Percentiles rank a stretch among this genome's conserved stretches.
Evolutionary conservation across 2,329 filamentous ascomycete species (phyloP).

Genomic region (Penicillium hordei): DNA sequence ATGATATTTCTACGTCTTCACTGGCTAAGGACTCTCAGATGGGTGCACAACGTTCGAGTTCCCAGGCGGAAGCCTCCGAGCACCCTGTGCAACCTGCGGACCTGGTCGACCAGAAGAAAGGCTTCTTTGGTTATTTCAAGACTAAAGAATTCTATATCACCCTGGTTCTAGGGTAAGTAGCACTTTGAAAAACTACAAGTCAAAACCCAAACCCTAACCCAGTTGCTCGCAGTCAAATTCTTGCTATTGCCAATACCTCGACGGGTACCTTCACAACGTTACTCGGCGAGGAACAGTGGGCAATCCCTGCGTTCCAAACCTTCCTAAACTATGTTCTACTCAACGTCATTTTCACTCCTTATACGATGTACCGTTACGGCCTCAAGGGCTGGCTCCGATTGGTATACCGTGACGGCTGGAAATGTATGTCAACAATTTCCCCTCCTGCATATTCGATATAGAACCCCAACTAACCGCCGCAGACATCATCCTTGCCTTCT

Average conservation of each 20-base stretch:
- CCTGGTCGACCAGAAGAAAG: slow-evolving; percentile 46
- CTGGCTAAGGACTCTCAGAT: slow-evolving; percentile 20
- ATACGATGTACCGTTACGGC: slow-evolving; percentile 78
- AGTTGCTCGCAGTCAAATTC: slow-evolving; percentile 60
- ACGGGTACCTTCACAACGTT: slow-evolving; percentile 89
- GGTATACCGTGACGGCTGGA: slow-evolving; percentile 75
- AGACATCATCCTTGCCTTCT: slow-evolving; percentile 83
- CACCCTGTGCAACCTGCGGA: slow-evolving; percentile 29
- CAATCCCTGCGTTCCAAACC: slow-evolving; percentile 91
- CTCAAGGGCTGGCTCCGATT: slow-evolving; percentile 66
- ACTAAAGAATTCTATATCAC: slow-evolving; percentile 88
- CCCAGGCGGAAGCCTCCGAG: slow-evolving; percentile 21
- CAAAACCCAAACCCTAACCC: background rate
- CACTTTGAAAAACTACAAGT: background rate
- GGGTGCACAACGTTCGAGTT: slow-evolving; percentile 13
- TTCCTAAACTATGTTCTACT: slow-evolving; percentile 92
- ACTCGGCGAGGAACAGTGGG: slow-evolving; percentile 66
- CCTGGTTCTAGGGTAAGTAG: slow-evolving; percentile 66
- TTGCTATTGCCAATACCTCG: slow-evolving; percentile 84
- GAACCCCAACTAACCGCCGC: slow-evolving; percentile 3
- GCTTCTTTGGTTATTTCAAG: slow-evolving; percentile 68
- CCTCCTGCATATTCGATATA: background rate
- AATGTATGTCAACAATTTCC: slow-evolving; percentile 52
- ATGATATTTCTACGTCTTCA: slow-evolving; percentile 13
- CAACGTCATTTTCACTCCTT: slow-evolving; percentile 74